Evolutionary conservation across 1,139 yeast species (phyloP).

Genomic region (Geotrichum restrictum): DNA sequence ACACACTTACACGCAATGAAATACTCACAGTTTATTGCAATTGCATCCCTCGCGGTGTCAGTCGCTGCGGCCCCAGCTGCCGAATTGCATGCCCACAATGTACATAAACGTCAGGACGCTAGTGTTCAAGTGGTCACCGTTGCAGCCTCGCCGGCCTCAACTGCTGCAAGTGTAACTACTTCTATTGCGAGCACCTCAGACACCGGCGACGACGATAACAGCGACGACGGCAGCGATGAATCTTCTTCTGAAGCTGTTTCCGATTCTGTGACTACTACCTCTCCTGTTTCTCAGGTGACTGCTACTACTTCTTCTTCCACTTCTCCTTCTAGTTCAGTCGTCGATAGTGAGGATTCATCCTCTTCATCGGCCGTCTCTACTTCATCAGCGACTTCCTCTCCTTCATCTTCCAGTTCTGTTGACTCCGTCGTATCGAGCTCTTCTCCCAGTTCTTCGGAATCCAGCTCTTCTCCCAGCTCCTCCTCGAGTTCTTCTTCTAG

Average conservation of each 20-base stretch:
- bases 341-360: too few relatives aligned
- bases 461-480: constrained; percentile 28
- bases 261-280: too few relatives aligned
- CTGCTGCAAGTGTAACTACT: too few relatives aligned
- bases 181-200: not conserved
- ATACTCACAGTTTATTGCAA: not conserved
- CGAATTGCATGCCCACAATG: not conserved
- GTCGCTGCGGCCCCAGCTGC: constrained; percentile 2
- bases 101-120: not conserved
- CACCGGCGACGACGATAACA: not conserved
- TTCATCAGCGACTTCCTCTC: constrained; percentile 35
- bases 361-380: constrained; percentile 35
- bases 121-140: not conserved
- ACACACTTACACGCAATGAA: not conserved
- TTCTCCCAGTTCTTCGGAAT: constrained; percentile 33
- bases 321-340: constrained; percentile 23
- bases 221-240: too few relatives aligned
- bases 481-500: constrained; percentile 28
- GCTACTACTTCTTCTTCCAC: constrained; percentile 25
- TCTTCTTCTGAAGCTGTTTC: too few relatives aligned
- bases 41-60: not conserved
- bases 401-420: constrained; percentile 27
- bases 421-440: constrained; percentile 30
- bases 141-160: too few relatives aligned
- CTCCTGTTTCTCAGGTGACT: constrained; percentile 6